These are phyloP conservation scores for Alternaria sp. DNA, from an alignment of 2,329 filamentous ascomycete genomes.

Conservation along the genomic window DNA sequence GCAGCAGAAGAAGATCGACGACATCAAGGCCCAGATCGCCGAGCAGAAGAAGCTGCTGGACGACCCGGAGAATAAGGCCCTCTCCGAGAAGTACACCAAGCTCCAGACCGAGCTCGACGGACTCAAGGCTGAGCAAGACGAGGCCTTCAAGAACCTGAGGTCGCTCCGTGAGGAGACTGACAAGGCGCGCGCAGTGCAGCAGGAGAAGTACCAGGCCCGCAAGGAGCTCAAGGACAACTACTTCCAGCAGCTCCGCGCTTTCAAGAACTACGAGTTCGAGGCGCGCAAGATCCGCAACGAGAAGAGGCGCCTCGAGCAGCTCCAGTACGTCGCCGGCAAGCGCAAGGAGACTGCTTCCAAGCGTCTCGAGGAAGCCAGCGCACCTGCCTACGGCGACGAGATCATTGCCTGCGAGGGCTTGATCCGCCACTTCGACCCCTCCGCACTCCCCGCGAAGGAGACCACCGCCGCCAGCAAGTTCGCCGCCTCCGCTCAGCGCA, in stretches of 20 bases:
- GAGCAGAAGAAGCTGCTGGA: slow-evolving; percentile 88
- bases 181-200: slow-evolving; percentile 82
- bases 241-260: slow-evolving; percentile 82
- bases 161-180: slow-evolving; percentile 83
- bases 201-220: slow-evolving; percentile 82
- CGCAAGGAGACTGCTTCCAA: slow-evolving; percentile 78
- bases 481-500: slow-evolving; percentile 76
- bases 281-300: slow-evolving; percentile 77
- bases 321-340: slow-evolving; percentile 72
- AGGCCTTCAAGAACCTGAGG: slow-evolving; percentile 87
- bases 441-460: slow-evolving; percentile 68
- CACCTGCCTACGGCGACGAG: slow-evolving; percentile 90
- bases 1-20: slow-evolving; percentile 86
- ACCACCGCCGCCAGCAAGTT: slow-evolving; percentile 69
- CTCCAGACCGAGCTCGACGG: slow-evolving; percentile 86
- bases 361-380: slow-evolving; percentile 79
- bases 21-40: slow-evolving; percentile 84
- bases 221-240: slow-evolving; percentile 90
- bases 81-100: slow-evolving; percentile 84
- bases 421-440: slow-evolving; percentile 89
- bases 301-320: slow-evolving; percentile 80
- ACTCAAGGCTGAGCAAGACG: slow-evolving; percentile 92
- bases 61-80: slow-evolving; percentile 86
- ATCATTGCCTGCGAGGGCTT: slow-evolving; percentile 87
- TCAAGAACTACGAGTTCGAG: slow-evolving; percentile 82